Conservation (phyloP, 352 stramenopile species). For the Globisporangium rhizosaccharum region DNA sequence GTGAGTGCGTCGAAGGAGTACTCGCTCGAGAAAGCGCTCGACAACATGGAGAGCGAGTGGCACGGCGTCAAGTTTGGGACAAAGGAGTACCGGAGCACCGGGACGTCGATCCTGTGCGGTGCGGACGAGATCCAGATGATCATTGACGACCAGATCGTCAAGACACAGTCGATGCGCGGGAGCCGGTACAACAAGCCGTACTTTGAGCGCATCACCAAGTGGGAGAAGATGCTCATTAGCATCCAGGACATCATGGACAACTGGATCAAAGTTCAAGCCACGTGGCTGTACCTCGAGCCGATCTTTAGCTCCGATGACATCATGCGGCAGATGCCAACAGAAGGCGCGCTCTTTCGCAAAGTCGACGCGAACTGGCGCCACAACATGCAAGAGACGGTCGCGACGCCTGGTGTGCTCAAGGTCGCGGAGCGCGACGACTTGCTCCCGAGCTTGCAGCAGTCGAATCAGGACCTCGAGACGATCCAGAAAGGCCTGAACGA, state of each 20-base stretch:
- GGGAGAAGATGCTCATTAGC: constrained; percentile 88
- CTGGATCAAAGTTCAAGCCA: constrained; percentile 92
- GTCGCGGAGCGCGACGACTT: constrained; percentile 78
- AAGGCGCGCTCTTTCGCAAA: constrained; percentile 83
- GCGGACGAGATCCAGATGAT: constrained; percentile 92
- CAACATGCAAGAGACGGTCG: constrained; percentile 85
- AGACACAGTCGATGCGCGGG: constrained; percentile 93
- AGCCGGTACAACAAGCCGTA: constrained; percentile 93
- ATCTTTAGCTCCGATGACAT: constrained; percentile 93
- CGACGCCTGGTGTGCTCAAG: constrained; percentile 62
- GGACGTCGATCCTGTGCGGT: constrained; percentile 87
- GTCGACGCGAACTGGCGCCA: constrained; percentile 86
- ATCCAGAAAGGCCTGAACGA: constrained; percentile 93
- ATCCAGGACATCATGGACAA: constrained; percentile 93
- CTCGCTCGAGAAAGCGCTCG: constrained; percentile 88
- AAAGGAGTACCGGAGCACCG: constrained; percentile 91
- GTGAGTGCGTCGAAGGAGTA: constrained; percentile 94
- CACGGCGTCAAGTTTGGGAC: constrained; percentile 89
- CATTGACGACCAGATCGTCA: constrained; percentile 94
- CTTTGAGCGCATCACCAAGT: constrained; percentile 80
- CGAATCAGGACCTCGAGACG: constrained; percentile 90
- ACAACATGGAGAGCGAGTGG: constrained; percentile 94
- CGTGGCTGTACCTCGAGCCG: constrained; percentile 91
- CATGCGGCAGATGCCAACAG: constrained; percentile 89
- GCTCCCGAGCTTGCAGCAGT: constrained; percentile 80